Conservation (phyloP, 768 basidiomycete species). For the Leucocoprinus birnbaumii region DNA sequence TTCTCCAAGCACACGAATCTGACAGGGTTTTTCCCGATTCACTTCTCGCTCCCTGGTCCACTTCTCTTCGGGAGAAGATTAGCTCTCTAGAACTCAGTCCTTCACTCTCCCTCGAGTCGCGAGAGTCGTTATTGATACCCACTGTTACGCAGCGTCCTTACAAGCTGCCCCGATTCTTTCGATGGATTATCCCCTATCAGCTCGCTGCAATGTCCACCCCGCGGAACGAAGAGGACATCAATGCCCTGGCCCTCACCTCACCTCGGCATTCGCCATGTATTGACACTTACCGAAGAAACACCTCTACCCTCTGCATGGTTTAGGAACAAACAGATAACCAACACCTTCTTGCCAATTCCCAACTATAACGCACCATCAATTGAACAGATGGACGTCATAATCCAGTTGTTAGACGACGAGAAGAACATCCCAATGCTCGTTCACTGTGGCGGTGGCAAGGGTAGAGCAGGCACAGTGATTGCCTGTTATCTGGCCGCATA, state of each 20-base stretch:
- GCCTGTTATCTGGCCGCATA: conserved; percentile 59
- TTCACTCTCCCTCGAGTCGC: too few relatives aligned
- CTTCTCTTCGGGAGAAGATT: too few relatives aligned
- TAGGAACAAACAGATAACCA: conserved; percentile 35
- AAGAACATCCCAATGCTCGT: conserved; percentile 47
- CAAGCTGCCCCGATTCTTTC: conserved; percentile 55
- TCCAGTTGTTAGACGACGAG: conserved; percentile 42
- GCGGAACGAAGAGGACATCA: conserved; percentile 45
- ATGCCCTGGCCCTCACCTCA: conserved; percentile 36
- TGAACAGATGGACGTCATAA: conserved; percentile 58
- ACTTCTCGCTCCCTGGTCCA: too few relatives aligned
- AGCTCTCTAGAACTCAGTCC: too few relatives aligned
- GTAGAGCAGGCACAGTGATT: conserved; percentile 58
- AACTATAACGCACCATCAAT: conserved; percentile 54
- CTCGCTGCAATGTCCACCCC: conserved; percentile 64
- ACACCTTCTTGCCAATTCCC: conserved; percentile 54
- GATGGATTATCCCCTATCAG: conserved; percentile 59
- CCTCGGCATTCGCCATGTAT: conserved; percentile 54
- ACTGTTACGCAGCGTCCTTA: conserved; percentile 16
- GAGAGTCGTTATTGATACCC: too few relatives aligned
- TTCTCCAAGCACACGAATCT: conserved; percentile 40
- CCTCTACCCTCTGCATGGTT: conserved; percentile 50
- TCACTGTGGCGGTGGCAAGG: conserved; percentile 64
- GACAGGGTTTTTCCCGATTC: conserved; percentile 28
- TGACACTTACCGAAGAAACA: conserved; percentile 58